Percentiles rank a stretch among this genome's conserved stretches.
phyloP scores from a whole-genome alignment of 1,284 basidiomycete genomes.

The Phlebopus sp. region DNA sequence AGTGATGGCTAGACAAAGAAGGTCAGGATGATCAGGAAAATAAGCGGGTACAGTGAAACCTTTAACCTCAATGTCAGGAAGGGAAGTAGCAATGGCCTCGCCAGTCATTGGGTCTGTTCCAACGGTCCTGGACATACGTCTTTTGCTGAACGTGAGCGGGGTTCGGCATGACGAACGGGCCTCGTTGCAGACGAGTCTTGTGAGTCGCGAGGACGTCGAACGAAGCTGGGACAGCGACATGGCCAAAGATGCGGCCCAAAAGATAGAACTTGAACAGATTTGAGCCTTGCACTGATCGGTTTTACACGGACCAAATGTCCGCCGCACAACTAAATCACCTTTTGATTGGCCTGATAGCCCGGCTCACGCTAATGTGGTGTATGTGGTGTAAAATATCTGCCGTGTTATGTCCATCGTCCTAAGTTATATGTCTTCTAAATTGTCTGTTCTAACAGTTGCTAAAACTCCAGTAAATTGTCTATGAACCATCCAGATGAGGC shows the following conservation, averaged over 20 bases:
- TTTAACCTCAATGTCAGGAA: constrained; percentile 26
- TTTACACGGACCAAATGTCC: constrained; percentile 21
- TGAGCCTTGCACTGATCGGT: constrained; percentile 11
- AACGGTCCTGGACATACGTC: constrained; percentile 6
- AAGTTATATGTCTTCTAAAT: no score
- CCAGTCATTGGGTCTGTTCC: constrained; percentile 4
- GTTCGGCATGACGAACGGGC: constrained; percentile 6
- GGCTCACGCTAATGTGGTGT: neutral
- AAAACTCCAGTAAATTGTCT: neutral
- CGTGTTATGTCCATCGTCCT: neutral
- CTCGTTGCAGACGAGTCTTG: constrained; percentile 7
- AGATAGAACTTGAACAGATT: neutral
- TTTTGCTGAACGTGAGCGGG: constrained; percentile 8
- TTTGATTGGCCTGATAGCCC: neutral
- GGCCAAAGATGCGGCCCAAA: neutral
- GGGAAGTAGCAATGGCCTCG: constrained; percentile 1
- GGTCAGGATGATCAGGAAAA: neutral
- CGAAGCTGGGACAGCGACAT: constrained; percentile 21
- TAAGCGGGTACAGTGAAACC: neutral
- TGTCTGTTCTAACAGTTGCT: neutral
- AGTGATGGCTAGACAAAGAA: constrained; percentile 38
- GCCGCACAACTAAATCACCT: neutral
- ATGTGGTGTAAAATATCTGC: neutral
- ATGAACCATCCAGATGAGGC: neutral
- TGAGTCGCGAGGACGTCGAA: constrained; percentile 9